A percentile compares a stretch with the other conserved stretches of the same genome.
phyloP scores from a whole-genome alignment of 192 early-diverging fungal genomes.

The Coemansia pectinata region DNA sequence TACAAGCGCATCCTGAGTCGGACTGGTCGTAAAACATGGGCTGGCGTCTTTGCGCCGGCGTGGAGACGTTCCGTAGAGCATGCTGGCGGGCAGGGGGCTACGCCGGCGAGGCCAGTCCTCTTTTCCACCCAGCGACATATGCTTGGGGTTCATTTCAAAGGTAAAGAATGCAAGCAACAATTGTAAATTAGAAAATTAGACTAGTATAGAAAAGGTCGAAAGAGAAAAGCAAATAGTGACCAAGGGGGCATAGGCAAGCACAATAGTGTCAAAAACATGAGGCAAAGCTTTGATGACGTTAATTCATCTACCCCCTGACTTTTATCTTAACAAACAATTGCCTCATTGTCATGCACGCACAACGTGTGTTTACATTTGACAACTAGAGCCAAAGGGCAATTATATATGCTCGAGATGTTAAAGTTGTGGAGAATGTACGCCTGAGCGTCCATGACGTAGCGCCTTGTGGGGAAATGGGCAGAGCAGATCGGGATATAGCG shows the following conservation, averaged over 20 bases:
- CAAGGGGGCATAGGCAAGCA: not conserved
- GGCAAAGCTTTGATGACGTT: not conserved
- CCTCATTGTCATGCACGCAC: not conserved
- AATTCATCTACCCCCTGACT: too few species aligned
- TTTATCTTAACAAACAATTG: not conserved
- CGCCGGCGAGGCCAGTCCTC: slow-evolving; percentile 42
- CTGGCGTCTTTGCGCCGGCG: slow-evolving; percentile 19
- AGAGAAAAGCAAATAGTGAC: not conserved
- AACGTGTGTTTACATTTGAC: too few species aligned
- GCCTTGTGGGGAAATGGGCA: not conserved
- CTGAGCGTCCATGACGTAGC: not conserved
- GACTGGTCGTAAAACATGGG: not conserved
- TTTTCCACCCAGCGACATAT: slow-evolving; percentile 7
- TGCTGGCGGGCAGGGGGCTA: slow-evolving; percentile 32
- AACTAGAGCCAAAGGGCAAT: not conserved
- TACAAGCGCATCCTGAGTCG: slow-evolving; percentile 1
- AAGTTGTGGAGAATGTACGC: not conserved
- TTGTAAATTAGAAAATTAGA: not conserved
- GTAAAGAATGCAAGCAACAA: not conserved
- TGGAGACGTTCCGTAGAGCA: slow-evolving; percentile 21
- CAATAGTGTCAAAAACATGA: not conserved
- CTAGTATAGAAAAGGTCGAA: not conserved
- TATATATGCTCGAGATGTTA: not conserved
- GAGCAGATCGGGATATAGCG: not conserved
- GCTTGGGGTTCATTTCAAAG: not conserved